Evolutionary conservation across 768 basidiomycete species (phyloP), one percentile per base, ranked within the genome.

Genomic region (Mycena maculata): DNA sequence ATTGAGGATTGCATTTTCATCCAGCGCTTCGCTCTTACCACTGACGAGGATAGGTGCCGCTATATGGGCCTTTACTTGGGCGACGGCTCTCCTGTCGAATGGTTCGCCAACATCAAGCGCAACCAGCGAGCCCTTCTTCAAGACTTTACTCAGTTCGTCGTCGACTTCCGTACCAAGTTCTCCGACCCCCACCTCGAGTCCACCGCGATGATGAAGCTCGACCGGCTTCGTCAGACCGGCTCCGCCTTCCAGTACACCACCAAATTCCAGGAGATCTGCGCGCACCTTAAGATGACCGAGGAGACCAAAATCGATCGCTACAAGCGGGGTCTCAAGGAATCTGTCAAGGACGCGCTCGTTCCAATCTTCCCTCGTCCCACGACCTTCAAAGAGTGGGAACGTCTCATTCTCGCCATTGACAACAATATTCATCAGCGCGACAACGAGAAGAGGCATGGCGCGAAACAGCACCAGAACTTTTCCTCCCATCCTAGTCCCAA

Each of bases 271-370:
- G 76, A 80, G 53, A 62, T 74, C 42, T 48, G 74, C 23, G 59
- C 53, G 33, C 70, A 79, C 27, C 56, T 80, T 5, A 69, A 78
- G n/a, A 70, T 72, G 71, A 75, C 74, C 20, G 75, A 81, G 2
- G 62, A 75, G 39, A 80, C 74, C 22, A 77, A 78, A 50, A 81
- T 81, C 38, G 73, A 76, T 18, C 50, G 69, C 36, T 81, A 77
- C 68, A 71, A 74, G 18, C 65, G 73, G 9, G 71, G 77, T 13
- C 72, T 80, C 45, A 80, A 81, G 64, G 63, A 70, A 10, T 42
- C 62, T 4, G 58, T 80, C 56, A 72, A 77, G 60, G 71, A 73
- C 39, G 68, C 69, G n/a, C 62, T 77, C 18, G 49, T 71, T 15
- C 58, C 60, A 10, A 47, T 70, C 16, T 63, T 68, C 16, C 64